Evolutionary conservation across 768 basidiomycete genomes (phyloP).

Genomic region (Ramaria sp.): DNA sequence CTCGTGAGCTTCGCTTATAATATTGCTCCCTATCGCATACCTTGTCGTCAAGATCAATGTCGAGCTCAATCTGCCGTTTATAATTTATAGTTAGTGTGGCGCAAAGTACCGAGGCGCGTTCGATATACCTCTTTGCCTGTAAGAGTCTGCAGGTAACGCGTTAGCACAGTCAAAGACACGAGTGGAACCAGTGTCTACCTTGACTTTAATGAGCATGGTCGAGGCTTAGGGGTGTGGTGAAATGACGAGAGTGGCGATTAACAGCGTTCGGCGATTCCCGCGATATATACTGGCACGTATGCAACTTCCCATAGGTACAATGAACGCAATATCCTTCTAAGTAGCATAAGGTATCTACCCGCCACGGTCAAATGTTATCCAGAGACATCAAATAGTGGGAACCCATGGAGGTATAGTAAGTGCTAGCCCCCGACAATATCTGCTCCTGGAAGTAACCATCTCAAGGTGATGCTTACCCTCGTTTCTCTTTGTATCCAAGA

Average conservation of each 20-base stretch:
- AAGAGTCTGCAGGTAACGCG: conserved; percentile 50
- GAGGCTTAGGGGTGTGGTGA: not conserved
- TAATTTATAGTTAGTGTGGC: not conserved
- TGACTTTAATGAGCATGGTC: conserved; percentile 82
- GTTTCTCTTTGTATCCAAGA: conserved; percentile 40
- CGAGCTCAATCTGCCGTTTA: conserved; percentile 69
- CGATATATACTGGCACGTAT: not conserved
- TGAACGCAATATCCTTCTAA: not conserved
- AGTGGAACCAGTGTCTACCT: conserved; percentile 35
- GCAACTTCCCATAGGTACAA: not conserved
- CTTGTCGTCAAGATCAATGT: conserved; percentile 86
- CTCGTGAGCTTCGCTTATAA: not conserved
- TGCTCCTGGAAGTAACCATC: conserved; percentile 80
- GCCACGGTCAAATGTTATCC: not conserved
- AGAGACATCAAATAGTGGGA: not conserved
- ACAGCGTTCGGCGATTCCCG: conserved; percentile 1
- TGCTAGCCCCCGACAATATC: conserved; percentile 54
- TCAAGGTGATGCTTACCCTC: conserved; percentile 74
- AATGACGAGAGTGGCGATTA: not conserved
- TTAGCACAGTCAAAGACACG: not conserved
- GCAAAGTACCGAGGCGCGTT: not conserved
- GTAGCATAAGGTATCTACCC: not conserved
- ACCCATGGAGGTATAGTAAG: not conserved
- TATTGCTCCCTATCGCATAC: conserved; percentile 26
- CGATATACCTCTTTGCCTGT: conserved; percentile 86